Conservation (phyloP, 352 stramenopile species). For the Peronosclerospora sorghi region DNA sequence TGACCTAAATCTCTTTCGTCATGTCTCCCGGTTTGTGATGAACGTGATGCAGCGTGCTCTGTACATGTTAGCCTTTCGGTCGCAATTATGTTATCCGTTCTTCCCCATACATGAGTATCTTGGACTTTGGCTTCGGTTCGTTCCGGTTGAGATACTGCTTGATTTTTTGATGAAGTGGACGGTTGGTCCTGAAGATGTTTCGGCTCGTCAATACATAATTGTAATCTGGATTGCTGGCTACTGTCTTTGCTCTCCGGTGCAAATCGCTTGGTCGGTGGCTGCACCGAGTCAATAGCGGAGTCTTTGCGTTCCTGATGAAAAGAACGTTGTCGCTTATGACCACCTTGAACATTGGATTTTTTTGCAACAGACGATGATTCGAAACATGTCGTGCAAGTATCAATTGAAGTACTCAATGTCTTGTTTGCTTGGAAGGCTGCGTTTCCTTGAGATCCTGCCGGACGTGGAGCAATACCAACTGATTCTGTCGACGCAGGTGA, state of each 20-base stretch:
- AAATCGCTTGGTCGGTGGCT: constrained; percentile 5
- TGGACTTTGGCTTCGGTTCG: not conserved
- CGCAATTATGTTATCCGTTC: not conserved
- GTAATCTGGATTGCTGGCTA: not conserved
- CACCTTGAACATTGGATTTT: not conserved
- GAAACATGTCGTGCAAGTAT: not conserved
- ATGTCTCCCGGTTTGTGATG: not conserved
- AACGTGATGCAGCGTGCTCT: too few relatives aligned
- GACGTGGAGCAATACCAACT: too few relatives aligned
- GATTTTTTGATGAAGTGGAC: not conserved
- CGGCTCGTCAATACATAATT: not conserved
- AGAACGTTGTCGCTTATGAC: constrained; percentile 9
- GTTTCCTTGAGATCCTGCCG: too few relatives aligned
- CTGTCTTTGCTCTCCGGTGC: not conserved
- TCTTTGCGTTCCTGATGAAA: not conserved
- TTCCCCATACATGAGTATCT: not conserved
- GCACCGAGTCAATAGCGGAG: not conserved
- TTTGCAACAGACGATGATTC: not conserved
- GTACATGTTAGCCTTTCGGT: not conserved
- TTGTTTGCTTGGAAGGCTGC: not conserved
- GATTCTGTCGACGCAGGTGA: too few relatives aligned
- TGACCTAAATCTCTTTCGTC: not conserved
- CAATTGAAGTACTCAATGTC: not conserved
- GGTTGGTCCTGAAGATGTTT: too few relatives aligned
- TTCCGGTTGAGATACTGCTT: not conserved